Percentiles rank a stretch among this genome's conserved stretches.
Evolutionary conservation across 345 rosid species (phyloP).

Genomic region (Reutealis trisperma): DNA sequence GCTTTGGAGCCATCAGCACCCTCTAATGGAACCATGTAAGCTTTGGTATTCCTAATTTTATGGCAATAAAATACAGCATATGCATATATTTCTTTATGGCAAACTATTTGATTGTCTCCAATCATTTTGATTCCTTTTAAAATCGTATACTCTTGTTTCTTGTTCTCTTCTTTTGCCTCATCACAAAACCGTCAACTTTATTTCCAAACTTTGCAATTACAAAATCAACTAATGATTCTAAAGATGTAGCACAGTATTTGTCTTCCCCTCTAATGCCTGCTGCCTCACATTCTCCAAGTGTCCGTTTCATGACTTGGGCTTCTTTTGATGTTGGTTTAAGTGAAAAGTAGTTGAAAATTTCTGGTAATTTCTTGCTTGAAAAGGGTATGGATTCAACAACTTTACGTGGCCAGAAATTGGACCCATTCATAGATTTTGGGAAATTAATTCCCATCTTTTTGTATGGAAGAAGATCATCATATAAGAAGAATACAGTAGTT

Average conservation of each 20-base stretch:
- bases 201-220: conserved; percentile 1
- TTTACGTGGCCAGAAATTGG: conserved; percentile 2
- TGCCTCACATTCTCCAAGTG: conserved; percentile 8
- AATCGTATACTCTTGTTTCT: conserved; percentile 7
- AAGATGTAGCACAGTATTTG: conserved; percentile 18
- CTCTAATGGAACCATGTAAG: background rate
- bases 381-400: conserved; percentile 9
- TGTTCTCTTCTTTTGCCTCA: background rate
- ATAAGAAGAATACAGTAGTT: background rate
- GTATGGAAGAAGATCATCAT: background rate
- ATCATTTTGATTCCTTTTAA: background rate
- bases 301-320: background rate
- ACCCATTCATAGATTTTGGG: background rate
- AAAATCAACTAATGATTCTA: conserved; percentile 18
- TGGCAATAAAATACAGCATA: conserved; percentile 23
- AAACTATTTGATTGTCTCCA: background rate
- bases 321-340: background rate
- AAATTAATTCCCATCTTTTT: background rate
- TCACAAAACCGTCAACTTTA: background rate
- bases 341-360: background rate
- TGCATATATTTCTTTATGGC: conserved; percentile 19
- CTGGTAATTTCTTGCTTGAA: background rate
- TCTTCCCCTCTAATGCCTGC: conserved; percentile 20
- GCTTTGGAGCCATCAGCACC: conserved; percentile 14
- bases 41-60: background rate